Evolutionary conservation across 1,284 basidiomycete genomes (phyloP).

Genomic region (Blastosporella zonata): DNA sequence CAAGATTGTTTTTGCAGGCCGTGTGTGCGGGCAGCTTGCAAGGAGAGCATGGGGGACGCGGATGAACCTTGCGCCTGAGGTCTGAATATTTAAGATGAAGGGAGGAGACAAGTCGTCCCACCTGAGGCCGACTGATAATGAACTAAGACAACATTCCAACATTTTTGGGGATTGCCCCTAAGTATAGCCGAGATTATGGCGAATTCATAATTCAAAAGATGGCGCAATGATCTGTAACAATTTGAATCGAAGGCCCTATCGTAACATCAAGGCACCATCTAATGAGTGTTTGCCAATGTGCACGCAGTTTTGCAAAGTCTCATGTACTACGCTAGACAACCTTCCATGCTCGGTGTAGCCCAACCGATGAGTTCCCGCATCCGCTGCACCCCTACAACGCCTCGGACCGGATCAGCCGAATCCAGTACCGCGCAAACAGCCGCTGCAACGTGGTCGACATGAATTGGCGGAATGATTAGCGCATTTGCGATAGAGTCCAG

Average conservation of each 20-base stretch:
- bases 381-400: slow-evolving; percentile 70
- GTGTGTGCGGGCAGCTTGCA: slow-evolving; percentile 8
- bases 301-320: too few relatives aligned
- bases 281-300: too few relatives aligned
- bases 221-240: neutral
- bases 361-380: slow-evolving; percentile 79
- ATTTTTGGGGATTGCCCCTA: slow-evolving; percentile 16
- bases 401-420: slow-evolving; percentile 47
- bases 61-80: neutral
- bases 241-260: neutral
- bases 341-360: slow-evolving; percentile 25
- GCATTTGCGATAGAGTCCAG: slow-evolving; percentile 74
- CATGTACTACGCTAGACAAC: too few relatives aligned
- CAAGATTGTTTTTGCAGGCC: slow-evolving; percentile 5
- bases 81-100: slow-evolving; percentile 1
- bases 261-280: too few relatives aligned
- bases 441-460: slow-evolving; percentile 93
- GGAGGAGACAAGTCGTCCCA: slow-evolving; percentile 10
- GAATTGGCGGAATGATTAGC: slow-evolving; percentile 82
- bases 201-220: slow-evolving; percentile 2
- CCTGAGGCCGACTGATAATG: slow-evolving; percentile 12
- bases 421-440: slow-evolving; percentile 68
- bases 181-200: slow-evolving; percentile 3
- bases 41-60: slow-evolving; percentile 15
- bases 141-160: slow-evolving; percentile 5